These are phyloP conservation scores for Lachancea dasiensis DNA, from an alignment of 805 yeast species.

Conservation along the genomic window DNA sequence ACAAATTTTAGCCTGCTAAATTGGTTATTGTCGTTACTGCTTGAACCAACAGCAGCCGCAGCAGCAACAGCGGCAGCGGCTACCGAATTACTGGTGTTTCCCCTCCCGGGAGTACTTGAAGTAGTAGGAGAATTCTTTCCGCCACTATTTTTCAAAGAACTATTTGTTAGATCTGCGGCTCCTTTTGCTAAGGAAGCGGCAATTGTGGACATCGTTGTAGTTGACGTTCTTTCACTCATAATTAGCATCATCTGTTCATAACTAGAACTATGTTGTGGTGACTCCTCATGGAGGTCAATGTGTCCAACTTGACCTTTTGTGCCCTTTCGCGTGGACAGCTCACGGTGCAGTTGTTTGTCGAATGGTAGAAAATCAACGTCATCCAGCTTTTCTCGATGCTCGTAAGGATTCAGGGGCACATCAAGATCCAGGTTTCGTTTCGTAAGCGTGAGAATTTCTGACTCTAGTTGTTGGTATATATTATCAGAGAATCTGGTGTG, in stretches of 20 bases:
- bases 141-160: constrained; percentile 10
- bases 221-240: constrained; percentile 43
- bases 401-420: constrained; percentile 67
- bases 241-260: constrained; percentile 87
- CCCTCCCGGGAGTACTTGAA: constrained; percentile 14
- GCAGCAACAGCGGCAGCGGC: constrained; percentile 35
- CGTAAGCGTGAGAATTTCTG: constrained; percentile 77
- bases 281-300: constrained; percentile 57
- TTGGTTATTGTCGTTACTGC: constrained; percentile 42
- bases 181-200: constrained; percentile 32
- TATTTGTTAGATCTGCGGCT: constrained; percentile 20
- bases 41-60: constrained; percentile 36
- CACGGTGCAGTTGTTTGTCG: constrained; percentile 37
- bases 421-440: constrained; percentile 70
- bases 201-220: constrained; percentile 36
- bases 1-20: constrained; percentile 83
- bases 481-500: constrained; percentile 73
- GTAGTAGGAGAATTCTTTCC: constrained; percentile 10
- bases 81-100: constrained; percentile 34
- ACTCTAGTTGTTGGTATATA: constrained; percentile 73
- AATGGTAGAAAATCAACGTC: constrained; percentile 38
- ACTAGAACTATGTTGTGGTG: constrained; percentile 71
- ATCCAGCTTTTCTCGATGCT: constrained; percentile 34
- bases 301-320: constrained; percentile 39
- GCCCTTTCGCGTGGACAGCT: constrained; percentile 33